A percentile compares a stretch with the other conserved stretches of the same genome.
These are phyloP conservation scores for Hyparrhenia diplandra DNA, from an alignment of 176 grass and related monocot species.

Conservation along the genomic window DNA sequence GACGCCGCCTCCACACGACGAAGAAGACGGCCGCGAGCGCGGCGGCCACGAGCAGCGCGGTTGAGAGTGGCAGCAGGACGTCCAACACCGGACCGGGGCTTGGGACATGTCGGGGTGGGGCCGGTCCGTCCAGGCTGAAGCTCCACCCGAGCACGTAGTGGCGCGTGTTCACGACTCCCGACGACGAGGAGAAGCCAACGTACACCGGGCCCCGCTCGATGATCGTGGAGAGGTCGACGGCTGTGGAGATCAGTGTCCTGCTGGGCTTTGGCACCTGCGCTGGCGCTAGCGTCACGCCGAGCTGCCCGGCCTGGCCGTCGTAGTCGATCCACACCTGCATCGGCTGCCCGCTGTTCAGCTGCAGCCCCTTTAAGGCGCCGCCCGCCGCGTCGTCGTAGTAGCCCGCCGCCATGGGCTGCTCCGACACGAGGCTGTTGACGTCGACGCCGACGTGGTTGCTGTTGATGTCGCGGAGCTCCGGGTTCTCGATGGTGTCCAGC, in stretches of 20 bases:
- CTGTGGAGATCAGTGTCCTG: neutral
- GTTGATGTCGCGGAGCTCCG: neutral
- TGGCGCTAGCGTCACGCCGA: neutral
- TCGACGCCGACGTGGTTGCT: constrained; percentile 11
- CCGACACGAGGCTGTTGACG: neutral
- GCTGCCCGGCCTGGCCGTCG: constrained; percentile 1
- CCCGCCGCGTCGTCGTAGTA: constrained; percentile 2
- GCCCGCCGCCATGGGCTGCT: neutral
- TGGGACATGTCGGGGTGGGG: neutral
- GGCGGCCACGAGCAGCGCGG: neutral
- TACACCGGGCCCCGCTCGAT: neutral
- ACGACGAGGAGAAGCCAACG: neutral
- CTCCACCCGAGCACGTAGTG: constrained; percentile 16
- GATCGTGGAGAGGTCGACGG: neutral
- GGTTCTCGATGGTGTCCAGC: constrained; percentile 8
- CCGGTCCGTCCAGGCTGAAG: neutral
- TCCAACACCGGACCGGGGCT: constrained; percentile 9
- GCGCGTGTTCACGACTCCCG: neutral
- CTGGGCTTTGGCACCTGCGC: neutral
- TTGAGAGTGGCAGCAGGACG: neutral
- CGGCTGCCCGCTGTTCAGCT: neutral
- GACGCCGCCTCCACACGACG: neutral
- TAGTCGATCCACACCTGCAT: neutral
- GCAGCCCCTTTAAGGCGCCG: neutral
- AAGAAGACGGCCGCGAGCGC: neutral